A percentile compares a stretch with the other conserved stretches of the same genome.
Evolutionary conservation across 345 rosid genomes (phyloP).

Genomic region (thale cress (Arabidopsis thaliana)): TAIR10.1 NC_003070.9:24094501-24095000

Average conservation of each 20-base stretch:
- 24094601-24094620: neutral
- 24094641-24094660: neutral
- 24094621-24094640: slow-evolving; percentile 8
- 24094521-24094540: neutral
- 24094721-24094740: neutral
- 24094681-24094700: neutral
- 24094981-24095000: neutral
- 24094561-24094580: slow-evolving; percentile 27
- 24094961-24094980: slow-evolving; percentile 22
- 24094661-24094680: neutral
- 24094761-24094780: slow-evolving; percentile 27
- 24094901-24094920: neutral
- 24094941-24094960: slow-evolving; percentile 30
- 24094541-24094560: slow-evolving; percentile 14
- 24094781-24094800: neutral
- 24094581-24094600: neutral
- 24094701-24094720: neutral
- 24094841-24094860: slow-evolving; percentile 16
- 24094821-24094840: slow-evolving; percentile 11
- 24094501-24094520: neutral
- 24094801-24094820: neutral
- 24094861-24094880: neutral
- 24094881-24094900: slow-evolving; percentile 21
- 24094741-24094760: slow-evolving; percentile 8
- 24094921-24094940: neutral